Evolutionary conservation across 805 yeast genomes (phyloP).

Genomic region (Hanseniaspora vineae): DNA sequence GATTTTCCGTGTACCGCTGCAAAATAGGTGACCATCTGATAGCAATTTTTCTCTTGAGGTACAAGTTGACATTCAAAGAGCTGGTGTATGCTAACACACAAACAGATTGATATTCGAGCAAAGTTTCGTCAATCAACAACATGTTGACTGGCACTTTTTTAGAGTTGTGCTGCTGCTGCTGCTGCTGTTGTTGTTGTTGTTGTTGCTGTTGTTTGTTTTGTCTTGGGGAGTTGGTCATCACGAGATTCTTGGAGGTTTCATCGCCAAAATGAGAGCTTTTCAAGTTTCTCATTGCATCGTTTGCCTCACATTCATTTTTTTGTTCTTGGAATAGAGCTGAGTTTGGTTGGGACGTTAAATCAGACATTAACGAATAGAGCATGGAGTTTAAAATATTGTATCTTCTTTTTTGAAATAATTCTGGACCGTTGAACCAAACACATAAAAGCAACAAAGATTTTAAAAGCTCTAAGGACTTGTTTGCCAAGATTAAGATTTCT

Average conservation of each 20-base stretch:
- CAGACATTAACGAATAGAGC: slow-evolving; percentile 58
- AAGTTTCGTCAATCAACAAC: slow-evolving; percentile 14
- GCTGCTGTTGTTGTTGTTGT: slow-evolving; percentile 3
- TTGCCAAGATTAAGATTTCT: slow-evolving; percentile 58
- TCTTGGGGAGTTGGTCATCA: slow-evolving; percentile 9
- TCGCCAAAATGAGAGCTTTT: too few relatives aligned
- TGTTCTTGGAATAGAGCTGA: too few relatives aligned
- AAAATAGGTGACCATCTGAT: slow-evolving; percentile 48
- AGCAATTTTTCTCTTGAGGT: slow-evolving; percentile 48
- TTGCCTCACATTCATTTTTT: too few relatives aligned
- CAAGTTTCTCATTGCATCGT: too few relatives aligned
- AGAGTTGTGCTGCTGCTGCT: too few relatives aligned
- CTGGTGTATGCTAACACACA: slow-evolving; percentile 43
- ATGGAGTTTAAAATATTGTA: slow-evolving; percentile 56
- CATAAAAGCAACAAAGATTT: slow-evolving; percentile 48
- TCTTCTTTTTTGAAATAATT: slow-evolving; percentile 65
- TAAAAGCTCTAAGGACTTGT: slow-evolving; percentile 55
- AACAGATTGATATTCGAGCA: slow-evolving; percentile 11
- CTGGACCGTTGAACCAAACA: slow-evolving; percentile 78
- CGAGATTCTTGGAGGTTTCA: too few relatives aligned
- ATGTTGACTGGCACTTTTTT: slow-evolving; percentile 4
- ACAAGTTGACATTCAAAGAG: slow-evolving; percentile 50
- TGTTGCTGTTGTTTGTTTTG: slow-evolving; percentile 8
- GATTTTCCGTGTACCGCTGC: slow-evolving; percentile 42
- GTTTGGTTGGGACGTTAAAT: slow-evolving; percentile 28